Conservation (phyloP, 768 basidiomycete species). For the Lactifluus volemus region DNA sequence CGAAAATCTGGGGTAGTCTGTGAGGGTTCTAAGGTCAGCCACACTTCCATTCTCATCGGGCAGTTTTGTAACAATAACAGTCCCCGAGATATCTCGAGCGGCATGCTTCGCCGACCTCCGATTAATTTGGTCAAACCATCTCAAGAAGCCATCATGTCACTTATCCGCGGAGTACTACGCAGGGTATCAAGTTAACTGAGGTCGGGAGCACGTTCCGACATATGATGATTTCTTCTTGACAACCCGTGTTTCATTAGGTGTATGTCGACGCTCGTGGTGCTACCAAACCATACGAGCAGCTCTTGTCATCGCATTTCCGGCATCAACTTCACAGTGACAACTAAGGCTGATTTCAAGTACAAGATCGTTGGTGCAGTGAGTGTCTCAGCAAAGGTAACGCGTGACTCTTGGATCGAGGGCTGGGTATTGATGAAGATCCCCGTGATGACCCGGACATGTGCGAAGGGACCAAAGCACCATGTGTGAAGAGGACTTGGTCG, state of each 20-base stretch:
- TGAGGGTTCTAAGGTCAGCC: conserved; percentile 40
- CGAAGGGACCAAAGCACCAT: background rate
- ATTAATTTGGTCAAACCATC: conserved; percentile 83
- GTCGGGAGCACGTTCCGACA: conserved; percentile 30
- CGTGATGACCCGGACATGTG: conserved; percentile 3
- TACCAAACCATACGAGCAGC: conserved; percentile 75
- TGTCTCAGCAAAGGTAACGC: conserved; percentile 93
- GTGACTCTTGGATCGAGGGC: conserved; percentile 80
- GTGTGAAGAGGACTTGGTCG: conserved; percentile 25
- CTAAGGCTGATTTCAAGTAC: conserved; percentile 92
- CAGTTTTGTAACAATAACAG: conserved; percentile 33
- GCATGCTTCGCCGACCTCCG: conserved; percentile 82
- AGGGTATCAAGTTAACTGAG: conserved; percentile 72
- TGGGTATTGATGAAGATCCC: conserved; percentile 65
- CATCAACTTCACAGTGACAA: conserved; percentile 79
- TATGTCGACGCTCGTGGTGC: conserved; percentile 94
- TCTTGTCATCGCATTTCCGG: conserved; percentile 73
- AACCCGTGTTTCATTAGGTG: conserved; percentile 45
- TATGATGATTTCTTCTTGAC: background rate
- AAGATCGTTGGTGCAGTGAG: conserved; percentile 97
- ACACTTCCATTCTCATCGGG: background rate
- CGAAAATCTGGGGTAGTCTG: conserved; percentile 70
- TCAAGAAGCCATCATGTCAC: conserved; percentile 79
- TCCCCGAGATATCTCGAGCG: conserved; percentile 83
- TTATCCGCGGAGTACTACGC: conserved; percentile 81